These are phyloP conservation scores for Mortierella sp. DNA, from an alignment of 371 early-diverging fungal genomes.

Conservation along the genomic window DNA sequence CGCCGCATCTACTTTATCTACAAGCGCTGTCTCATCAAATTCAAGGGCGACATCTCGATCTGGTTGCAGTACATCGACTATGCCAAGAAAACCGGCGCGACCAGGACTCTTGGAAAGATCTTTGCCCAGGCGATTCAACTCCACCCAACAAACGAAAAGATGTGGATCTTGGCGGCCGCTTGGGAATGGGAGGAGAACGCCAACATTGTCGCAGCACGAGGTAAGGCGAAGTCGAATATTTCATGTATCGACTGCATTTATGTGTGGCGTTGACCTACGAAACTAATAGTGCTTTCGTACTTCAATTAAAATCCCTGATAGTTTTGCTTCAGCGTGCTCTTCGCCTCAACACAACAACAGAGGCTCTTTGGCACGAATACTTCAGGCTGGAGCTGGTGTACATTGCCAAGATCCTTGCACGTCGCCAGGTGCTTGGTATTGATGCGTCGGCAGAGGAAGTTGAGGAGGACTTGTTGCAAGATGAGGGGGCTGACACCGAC, in stretches of 20 bases:
- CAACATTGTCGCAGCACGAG: conserved; percentile 86
- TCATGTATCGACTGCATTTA: not conserved
- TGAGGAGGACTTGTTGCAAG: conserved; percentile 58
- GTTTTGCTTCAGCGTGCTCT: conserved; percentile 90
- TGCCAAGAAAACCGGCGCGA: conserved; percentile 70
- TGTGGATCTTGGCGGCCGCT: conserved; percentile 94
- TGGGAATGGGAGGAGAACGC: conserved; percentile 90
- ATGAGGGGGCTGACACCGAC: conserved; percentile 59
- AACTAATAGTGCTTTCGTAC: not conserved
- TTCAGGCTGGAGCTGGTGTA: conserved; percentile 93
- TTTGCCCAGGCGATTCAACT: conserved; percentile 83
- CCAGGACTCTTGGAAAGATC: conserved; percentile 78
- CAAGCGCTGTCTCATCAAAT: conserved; percentile 83
- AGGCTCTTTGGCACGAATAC: conserved; percentile 91
- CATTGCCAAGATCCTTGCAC: conserved; percentile 85
- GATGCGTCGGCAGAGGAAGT: conserved; percentile 58
- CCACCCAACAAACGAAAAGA: conserved; percentile 82
- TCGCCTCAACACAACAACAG: conserved; percentile 81
- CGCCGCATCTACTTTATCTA: conserved; percentile 84
- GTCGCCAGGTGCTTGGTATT: conserved; percentile 85
- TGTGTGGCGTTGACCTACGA: not conserved
- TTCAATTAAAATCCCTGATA: conserved; percentile 16
- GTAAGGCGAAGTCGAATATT: conserved; percentile 27
- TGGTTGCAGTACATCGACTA: conserved; percentile 95
- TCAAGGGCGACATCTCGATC: conserved; percentile 83